These are phyloP conservation scores for Zygosaccharomyces kombuchaensis DNA, from an alignment of 805 yeast genomes.

Conservation along the genomic window DNA sequence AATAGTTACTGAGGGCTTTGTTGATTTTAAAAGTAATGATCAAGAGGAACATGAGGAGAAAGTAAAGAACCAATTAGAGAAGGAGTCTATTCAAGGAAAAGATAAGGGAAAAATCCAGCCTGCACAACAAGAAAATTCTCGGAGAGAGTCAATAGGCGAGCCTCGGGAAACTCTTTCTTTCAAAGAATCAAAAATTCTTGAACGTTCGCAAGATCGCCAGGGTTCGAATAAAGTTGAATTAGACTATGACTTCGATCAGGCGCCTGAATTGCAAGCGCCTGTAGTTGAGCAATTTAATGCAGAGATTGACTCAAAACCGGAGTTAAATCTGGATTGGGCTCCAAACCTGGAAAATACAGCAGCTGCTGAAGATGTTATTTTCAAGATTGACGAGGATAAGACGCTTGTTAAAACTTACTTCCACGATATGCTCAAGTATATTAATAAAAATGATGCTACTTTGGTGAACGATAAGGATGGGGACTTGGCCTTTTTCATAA, in stretches of 20 bases:
- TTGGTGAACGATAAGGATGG: conserved; percentile 59
- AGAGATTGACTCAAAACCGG: background rate
- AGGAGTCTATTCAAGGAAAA: background rate
- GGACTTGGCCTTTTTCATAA: conserved; percentile 55
- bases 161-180: background rate
- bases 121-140: too few relatives aligned
- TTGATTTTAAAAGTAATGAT: background rate
- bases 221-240: conserved; percentile 5
- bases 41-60: background rate
- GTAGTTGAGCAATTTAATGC: background rate
- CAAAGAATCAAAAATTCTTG: background rate
- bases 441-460: conserved; percentile 26
- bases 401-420: conserved; percentile 22
- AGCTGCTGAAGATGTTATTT: background rate
- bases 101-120: background rate
- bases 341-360: background rate
- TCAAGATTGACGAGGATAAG: conserved; percentile 13
- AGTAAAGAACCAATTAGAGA: background rate
- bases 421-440: conserved; percentile 26
- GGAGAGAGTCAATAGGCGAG: background rate
- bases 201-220: background rate
- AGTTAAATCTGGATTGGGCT: conserved; percentile 6
- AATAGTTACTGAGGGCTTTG: background rate
- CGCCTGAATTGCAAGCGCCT: background rate
- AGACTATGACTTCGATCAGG: conserved; percentile 4